Conservation (phyloP, 495 filamentous ascomycete genomes). For the Astrocystis sublimbata region DNA sequence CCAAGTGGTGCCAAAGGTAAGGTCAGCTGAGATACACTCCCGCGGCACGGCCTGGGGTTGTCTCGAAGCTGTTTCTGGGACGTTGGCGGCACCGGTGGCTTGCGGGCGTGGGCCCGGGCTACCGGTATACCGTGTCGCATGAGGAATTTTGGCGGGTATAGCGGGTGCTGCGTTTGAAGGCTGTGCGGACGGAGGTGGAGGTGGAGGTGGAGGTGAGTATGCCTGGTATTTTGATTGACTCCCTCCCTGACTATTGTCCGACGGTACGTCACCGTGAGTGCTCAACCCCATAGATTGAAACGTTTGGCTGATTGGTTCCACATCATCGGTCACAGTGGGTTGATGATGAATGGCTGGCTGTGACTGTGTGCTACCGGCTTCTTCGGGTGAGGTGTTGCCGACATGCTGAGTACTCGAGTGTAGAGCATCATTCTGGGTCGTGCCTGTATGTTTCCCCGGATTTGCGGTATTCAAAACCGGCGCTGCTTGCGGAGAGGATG, state of each 20-base stretch:
- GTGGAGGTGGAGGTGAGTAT: background rate
- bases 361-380: background rate
- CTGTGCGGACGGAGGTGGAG: too few relatives aligned
- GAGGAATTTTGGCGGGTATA: background rate
- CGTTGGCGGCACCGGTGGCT: background rate
- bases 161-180: background rate
- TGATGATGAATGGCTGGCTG: too few relatives aligned
- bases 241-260: background rate
- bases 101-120: background rate
- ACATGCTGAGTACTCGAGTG: background rate
- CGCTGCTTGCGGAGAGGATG: background rate
- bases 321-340: too few relatives aligned
- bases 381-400: background rate
- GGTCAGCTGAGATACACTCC: constrained; percentile 5
- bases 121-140: background rate
- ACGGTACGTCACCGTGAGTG: background rate
- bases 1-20: constrained; percentile 7
- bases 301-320: background rate
- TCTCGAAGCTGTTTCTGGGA: background rate
- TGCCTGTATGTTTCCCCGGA: background rate
- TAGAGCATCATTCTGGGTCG: background rate
- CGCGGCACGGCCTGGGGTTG: background rate
- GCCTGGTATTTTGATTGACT: background rate
- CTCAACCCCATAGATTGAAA: constrained; percentile 4
- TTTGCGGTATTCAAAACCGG: background rate